Percentiles rank a stretch among this genome's conserved stretches.
These are phyloP conservation scores for Chenopodium formosanum DNA, from an alignment of 148 eudicot species.

Conservation along the genomic window DNA sequence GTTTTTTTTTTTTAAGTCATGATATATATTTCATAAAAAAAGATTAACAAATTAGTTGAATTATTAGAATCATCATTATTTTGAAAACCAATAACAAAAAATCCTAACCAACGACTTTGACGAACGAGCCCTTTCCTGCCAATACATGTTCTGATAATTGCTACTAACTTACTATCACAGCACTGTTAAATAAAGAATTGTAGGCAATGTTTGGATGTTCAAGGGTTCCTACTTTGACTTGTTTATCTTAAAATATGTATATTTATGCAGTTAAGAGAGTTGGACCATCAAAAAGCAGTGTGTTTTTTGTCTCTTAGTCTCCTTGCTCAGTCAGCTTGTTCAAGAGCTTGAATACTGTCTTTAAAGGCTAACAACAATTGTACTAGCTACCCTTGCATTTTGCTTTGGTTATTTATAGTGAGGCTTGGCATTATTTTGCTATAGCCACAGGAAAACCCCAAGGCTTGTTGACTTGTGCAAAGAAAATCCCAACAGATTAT, in stretches of 20 bases:
- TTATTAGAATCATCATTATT: too few species aligned
- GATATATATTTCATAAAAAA: too few species aligned
- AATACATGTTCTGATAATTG: background rate
- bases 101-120: too few species aligned
- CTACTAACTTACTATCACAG: constrained; percentile 5
- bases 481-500: background rate
- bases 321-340: background rate
- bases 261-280: background rate
- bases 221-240: background rate
- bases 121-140: too few species aligned
- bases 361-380: background rate
- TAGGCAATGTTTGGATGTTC: background rate
- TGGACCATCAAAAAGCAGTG: background rate
- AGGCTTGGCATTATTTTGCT: background rate
- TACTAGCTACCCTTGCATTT: background rate
- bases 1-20: too few species aligned
- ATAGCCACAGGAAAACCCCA: background rate
- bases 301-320: background rate
- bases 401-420: background rate
- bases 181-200: background rate
- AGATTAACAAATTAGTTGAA: too few species aligned
- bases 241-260: background rate
- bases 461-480: background rate
- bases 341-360: background rate
- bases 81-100: too few species aligned